Evolutionary conservation across 345 rosid species (phyloP), one percentile per base, ranked within the genome.

Genomic region (Salix purpurea): DNA sequence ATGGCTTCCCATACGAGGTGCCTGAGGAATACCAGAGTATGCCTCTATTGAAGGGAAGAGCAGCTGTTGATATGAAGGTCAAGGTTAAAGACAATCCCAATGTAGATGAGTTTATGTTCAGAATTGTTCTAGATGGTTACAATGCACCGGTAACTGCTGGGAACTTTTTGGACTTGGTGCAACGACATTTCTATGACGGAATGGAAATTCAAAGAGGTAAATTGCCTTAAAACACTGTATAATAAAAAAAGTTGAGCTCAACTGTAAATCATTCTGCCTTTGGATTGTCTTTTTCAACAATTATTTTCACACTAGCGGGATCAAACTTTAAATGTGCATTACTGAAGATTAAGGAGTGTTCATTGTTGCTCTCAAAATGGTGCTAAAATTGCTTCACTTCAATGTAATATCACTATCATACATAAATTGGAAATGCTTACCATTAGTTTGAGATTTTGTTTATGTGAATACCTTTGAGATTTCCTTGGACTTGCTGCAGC

Each of bases 31-130:
- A 89, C 71, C 78, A 60, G 75, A 88, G 70, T 80, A 83, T 91
- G 99, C 99, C 99, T 80, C 92, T 92, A 72, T 84, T 96, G 82
- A 96, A 96, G 83, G 99, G 99, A 68, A 91, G 98, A 85, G 98
- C 99, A 52, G 76, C 88, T 72, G 96, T 96, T 79, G 98, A 93
- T 81, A 96, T 96, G 99, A 96, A 96, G 87, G 97, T 96, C 83
- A 96, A 92, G 89, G 87, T 96, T 79, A 93, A 93, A 85, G 99
- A 96, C 87, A 96, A 93, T 78, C 98, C 99, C 8, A 96, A 92
- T 80, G 11, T 91, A 7, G 92, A 93, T 30, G 97, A 91, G 36
- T 90, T 91, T 73, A 89, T 96, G 39, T 96, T 93, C 83, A 98
- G 81, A 67, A 93, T 96, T 69, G 98, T 96, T 65, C 87, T 96